Conservation (phyloP, 2,329 filamentous ascomycete species). For the Pseudogymnoascus sp. region DNA sequence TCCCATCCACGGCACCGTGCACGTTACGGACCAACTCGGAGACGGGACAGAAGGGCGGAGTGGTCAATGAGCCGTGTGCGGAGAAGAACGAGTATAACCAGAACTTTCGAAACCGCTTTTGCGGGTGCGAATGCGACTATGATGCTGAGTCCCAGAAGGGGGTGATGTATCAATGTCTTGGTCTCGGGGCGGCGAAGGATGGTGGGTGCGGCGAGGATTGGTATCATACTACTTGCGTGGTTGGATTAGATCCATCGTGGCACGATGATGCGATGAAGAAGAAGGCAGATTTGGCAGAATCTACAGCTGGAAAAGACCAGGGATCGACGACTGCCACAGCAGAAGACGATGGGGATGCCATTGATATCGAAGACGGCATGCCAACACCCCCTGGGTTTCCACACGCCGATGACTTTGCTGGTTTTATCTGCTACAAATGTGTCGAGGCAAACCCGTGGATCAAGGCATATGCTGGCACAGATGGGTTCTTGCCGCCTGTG, state of each 20-base stretch:
- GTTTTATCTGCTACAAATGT: constrained; percentile 91
- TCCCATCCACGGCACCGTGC: constrained; percentile 65
- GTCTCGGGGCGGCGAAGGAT: constrained; percentile 67
- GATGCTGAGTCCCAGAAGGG: constrained; percentile 84
- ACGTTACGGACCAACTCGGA: constrained; percentile 62
- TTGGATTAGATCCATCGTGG: constrained; percentile 71
- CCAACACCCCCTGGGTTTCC: constrained; percentile 82
- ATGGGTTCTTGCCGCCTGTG: constrained; percentile 72
- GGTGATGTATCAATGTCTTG: constrained; percentile 96
- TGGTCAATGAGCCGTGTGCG: constrained; percentile 66
- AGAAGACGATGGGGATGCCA: constrained; percentile 31
- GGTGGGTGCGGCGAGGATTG: constrained; percentile 95
- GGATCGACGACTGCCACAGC: constrained; percentile 16
- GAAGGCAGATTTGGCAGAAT: constrained; percentile 27
- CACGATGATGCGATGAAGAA: constrained; percentile 43
- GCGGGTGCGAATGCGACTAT: constrained; percentile 80
- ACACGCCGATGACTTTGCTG: constrained; percentile 78
- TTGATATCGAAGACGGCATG: constrained; percentile 47
- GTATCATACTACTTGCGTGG: constrained; percentile 91
- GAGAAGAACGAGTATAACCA: constrained; percentile 84
- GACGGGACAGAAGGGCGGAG: constrained; percentile 68
- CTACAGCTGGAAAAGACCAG: constrained; percentile 20
- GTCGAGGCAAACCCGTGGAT: constrained; percentile 85
- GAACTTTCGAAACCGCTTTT: constrained; percentile 90
- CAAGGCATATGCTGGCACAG: constrained; percentile 71